Evolutionary conservation across 805 yeast genomes (phyloP), one percentile per base, ranked within the genome.

Genomic region (Kuraishia ogatae): DNA sequence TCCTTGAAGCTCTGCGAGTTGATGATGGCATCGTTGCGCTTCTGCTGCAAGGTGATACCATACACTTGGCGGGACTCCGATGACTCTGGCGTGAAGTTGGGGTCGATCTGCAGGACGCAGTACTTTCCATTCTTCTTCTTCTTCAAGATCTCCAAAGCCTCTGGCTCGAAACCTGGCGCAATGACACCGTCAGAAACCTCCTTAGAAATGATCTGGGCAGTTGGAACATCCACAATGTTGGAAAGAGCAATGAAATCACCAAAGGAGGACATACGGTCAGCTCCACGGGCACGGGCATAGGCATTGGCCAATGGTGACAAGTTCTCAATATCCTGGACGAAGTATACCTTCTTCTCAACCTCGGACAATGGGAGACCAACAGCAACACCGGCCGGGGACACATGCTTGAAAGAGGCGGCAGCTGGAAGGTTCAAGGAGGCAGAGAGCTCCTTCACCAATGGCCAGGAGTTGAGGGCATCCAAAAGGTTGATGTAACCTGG

Each of bases 221-320:
- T 94, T 68, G 97, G 90, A 54, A 87, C 77, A 72, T 94, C 99
- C 62, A 94, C 99, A 73, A 88, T 89, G 80, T 93, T 93, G 59
- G 97, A 91, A 61, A 94, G 80, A 51, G 99, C 99, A 67, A 94
- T 94, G 80, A 91, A 94, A 75, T 94, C 99, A 70, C 99, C 99
- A 70, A 94, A 94, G 15, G 97, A 89, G 5, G 97, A 92, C 99
- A 94, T 94, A 82, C 99, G 87, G 76, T 94, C 99, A 63, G 99
- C 99, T 73, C 99, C 99, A 75, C 99, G 89, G 56, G 99, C 99
- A 77, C 98, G 89, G 46, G 99, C 99, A 68, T 94, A 94, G 56
- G 99, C 99, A 68, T 88, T 87, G 60, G 99, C 99, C 68, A 94
- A 80, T 55, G 99, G 98, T 13, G 97, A 89, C 70, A 94, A 78